Conservation (phyloP, 2,329 filamentous ascomycete species). For the Pyrenochaeta sp. region DNA sequence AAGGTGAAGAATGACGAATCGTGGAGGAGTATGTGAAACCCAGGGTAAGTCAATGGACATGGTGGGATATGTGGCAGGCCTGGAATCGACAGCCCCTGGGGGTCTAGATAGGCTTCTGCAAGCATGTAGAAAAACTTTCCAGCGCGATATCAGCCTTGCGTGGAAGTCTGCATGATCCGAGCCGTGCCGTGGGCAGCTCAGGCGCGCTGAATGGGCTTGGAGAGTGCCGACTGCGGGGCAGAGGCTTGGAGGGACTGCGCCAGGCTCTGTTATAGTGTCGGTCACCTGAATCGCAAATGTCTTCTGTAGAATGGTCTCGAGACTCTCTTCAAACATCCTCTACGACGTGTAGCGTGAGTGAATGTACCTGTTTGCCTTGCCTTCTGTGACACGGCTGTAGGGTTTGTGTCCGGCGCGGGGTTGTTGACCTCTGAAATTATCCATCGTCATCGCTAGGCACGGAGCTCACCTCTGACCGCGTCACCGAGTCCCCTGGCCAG, state of each 20-base stretch:
- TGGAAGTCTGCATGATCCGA: slow-evolving; percentile 12
- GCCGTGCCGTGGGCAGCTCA: slow-evolving; percentile 17
- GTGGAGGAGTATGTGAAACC: slow-evolving; percentile 10
- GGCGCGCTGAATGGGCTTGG: slow-evolving; percentile 3
- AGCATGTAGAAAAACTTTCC: no score
- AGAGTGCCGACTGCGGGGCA: slow-evolving; percentile 16
- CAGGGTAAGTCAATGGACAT: slow-evolving; percentile 1
- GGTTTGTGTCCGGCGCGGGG: slow-evolving; percentile 29
- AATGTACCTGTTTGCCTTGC: slow-evolving; percentile 11
- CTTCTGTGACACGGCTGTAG: no score
- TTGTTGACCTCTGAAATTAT: slow-evolving; percentile 30
- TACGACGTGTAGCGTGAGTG: neutral
- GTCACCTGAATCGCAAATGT: slow-evolving; percentile 9
- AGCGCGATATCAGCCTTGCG: neutral
- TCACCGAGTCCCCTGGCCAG: slow-evolving; percentile 24
- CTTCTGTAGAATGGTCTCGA: slow-evolving; percentile 3
- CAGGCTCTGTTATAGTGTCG: slow-evolving; percentile 2
- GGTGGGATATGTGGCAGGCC: no score
- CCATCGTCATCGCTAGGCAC: slow-evolving; percentile 34
- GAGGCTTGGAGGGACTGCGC: slow-evolving; percentile 1
- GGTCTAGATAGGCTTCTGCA: no score
- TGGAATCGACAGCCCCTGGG: no score
- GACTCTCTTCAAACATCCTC: neutral
- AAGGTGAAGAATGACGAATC: slow-evolving; percentile 51
- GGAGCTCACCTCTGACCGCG: slow-evolving; percentile 22